Base-by-base conservation (phyloP, 805 yeast genomes). In the Starmera dryadoides region DNA sequence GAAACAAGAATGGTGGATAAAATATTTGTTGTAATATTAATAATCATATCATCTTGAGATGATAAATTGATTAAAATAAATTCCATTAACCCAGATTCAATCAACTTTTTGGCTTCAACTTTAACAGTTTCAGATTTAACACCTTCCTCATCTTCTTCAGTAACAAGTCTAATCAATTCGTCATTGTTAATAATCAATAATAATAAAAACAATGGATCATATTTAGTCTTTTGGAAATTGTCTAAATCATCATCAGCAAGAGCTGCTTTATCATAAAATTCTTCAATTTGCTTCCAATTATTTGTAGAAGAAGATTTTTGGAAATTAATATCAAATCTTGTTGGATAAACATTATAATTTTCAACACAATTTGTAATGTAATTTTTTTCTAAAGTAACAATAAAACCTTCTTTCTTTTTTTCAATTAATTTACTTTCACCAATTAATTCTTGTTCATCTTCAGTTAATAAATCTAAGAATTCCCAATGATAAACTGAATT, bases 121-220 rank as follows among this genome's bases (percentile, higher is more conserved):
- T 54, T 58, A 35, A 60, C 42, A 6, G 39, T n/a, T n/a, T n/a
- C n/a, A n/a, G n/a, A n/a, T n/a, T n/a, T n/a, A n/a, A n/a, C n/a
- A n/a, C n/a, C n/a, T 36, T 50, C 49, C n/a, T 49, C 50, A 47
- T 54, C 59, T 4, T 57, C 63, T 5, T 59, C 61, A 9, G 55
- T 56, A 4, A 52, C 49, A 12, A 60, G 40, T 21, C 53, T 58
- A 32, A 83, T 69, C 25, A 84, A 62, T 44, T 83, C 89, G 4
- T 76, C 79, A 48, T 79, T 83, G 54, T 79, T 81, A 29, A 82
- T 55, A 4, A 81, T 59, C 43, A 80, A 53, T 39, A 82, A 63
- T 43, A 86, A 56, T 29, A 88, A 49, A 50, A 88, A 86, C 51
- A 81, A 79, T n/a, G 79, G 71, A 53, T 86, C 91, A 56, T 88